These are phyloP conservation scores for Epichloe amarillans DNA, from an alignment of 2,329 filamentous ascomycete genomes.

Conservation along the genomic window DNA sequence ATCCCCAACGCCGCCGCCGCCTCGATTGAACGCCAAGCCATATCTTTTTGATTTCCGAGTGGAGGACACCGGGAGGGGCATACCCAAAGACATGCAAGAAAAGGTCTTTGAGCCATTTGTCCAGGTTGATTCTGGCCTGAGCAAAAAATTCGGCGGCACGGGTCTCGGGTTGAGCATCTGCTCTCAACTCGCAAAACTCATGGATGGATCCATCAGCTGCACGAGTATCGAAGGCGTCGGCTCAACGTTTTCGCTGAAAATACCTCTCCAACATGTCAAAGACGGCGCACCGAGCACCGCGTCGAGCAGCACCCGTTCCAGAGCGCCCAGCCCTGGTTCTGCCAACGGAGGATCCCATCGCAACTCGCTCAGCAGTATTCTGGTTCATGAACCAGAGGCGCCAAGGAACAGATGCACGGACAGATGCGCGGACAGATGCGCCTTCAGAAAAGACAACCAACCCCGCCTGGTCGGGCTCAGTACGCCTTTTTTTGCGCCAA, in stretches of 20 bases:
- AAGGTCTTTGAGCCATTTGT: slow-evolving; percentile 91
- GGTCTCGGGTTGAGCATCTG: slow-evolving; percentile 83
- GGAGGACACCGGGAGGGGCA: slow-evolving; percentile 77
- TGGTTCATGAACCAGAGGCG: slow-evolving; percentile 8
- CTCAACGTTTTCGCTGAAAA: slow-evolving; percentile 69
- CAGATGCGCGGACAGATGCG: neutral
- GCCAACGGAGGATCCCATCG: slow-evolving; percentile 24
- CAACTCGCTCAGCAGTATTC: slow-evolving; percentile 14
- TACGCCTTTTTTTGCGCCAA: slow-evolving; percentile 61
- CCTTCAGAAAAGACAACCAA: slow-evolving; percentile 26
- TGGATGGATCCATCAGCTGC: slow-evolving; percentile 65
- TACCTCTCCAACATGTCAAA: slow-evolving; percentile 65
- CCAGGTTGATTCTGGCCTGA: slow-evolving; percentile 78
- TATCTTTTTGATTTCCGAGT: slow-evolving; percentile 79
- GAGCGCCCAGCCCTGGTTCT: slow-evolving; percentile 33
- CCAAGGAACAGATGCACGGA: slow-evolving; percentile 6
- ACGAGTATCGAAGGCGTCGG: slow-evolving; percentile 60
- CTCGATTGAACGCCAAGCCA: slow-evolving; percentile 49
- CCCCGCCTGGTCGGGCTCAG: slow-evolving; percentile 73
- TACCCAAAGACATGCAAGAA: slow-evolving; percentile 61
- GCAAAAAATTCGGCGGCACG: slow-evolving; percentile 82
- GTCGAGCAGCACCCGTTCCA: slow-evolving; percentile 38
- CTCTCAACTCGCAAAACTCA: slow-evolving; percentile 68
- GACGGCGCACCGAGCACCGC: slow-evolving; percentile 42
- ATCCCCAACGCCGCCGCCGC: slow-evolving; percentile 36